These are phyloP conservation scores for Asterophora parasitica DNA, from an alignment of 768 basidiomycete genomes.

Conservation along the genomic window DNA sequence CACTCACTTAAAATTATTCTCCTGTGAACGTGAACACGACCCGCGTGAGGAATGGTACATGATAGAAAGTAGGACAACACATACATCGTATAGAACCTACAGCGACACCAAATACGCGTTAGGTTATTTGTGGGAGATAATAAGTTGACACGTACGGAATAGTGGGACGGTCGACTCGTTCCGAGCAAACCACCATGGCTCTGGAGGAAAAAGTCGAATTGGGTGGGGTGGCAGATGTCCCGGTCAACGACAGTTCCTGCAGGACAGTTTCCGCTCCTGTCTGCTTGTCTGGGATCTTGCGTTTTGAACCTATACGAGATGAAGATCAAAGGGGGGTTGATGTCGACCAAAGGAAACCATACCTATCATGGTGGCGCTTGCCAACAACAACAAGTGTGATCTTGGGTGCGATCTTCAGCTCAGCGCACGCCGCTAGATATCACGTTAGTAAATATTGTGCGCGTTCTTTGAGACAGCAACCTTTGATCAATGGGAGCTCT, in stretches of 20 bases:
- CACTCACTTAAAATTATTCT: conserved; percentile 57
- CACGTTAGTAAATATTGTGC: too few species aligned
- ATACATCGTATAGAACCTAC: conserved; percentile 40
- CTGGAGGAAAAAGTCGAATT: conserved; percentile 76
- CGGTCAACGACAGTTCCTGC: conserved; percentile 78
- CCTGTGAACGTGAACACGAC: conserved; percentile 20
- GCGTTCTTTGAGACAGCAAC: conserved; percentile 27
- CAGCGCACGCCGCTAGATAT: conserved; percentile 53
- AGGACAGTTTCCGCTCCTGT: conserved; percentile 66
- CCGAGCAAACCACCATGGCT: conserved; percentile 76
- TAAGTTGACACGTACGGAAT: conserved; percentile 32
- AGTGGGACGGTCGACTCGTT: conserved; percentile 53
- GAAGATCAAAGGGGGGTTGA: not conserved
- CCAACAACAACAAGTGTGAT: conserved; percentile 80
- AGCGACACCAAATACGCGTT: not conserved
- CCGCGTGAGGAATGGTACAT: not conserved
- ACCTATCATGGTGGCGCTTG: conserved; percentile 66
- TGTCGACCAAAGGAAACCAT: not conserved
- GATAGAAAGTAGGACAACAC: conserved; percentile 9
- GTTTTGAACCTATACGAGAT: conserved; percentile 28
- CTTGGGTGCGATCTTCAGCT: conserved; percentile 52
- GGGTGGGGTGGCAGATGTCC: conserved; percentile 63
- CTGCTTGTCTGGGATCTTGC: conserved; percentile 35
- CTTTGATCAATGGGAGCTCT: conserved; percentile 59
- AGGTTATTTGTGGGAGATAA: not conserved